These are phyloP conservation scores for Beauveria scarabaeidicola DNA, from an alignment of 2,329 filamentous ascomycete genomes.

Conservation along the genomic window DNA sequence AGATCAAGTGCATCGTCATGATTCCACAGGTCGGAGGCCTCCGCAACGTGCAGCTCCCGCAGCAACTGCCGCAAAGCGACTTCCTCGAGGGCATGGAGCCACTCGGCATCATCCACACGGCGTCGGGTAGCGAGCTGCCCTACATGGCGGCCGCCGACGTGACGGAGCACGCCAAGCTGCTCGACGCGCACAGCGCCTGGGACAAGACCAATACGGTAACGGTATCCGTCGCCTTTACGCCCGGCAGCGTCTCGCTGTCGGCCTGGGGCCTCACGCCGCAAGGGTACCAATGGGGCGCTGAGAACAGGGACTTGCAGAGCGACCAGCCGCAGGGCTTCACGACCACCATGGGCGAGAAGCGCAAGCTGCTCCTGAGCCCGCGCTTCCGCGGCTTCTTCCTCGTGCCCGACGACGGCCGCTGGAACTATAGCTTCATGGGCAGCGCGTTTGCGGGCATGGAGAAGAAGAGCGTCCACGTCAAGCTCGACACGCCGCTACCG, in stretches of 20 bases:
- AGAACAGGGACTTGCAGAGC: slow-evolving; percentile 87
- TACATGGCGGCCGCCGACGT: slow-evolving; percentile 97
- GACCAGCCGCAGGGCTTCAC: slow-evolving; percentile 93
- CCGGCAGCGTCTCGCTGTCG: slow-evolving; percentile 87
- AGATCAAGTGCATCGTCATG: slow-evolving; percentile 94
- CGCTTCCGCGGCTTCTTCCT: slow-evolving; percentile 95
- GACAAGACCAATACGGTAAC: slow-evolving; percentile 85
- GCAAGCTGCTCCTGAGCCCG: slow-evolving; percentile 85
- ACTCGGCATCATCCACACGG: slow-evolving; percentile 89
- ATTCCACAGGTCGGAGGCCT: slow-evolving; percentile 92
- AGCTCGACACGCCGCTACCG: slow-evolving; percentile 80
- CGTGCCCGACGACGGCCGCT: slow-evolving; percentile 78
- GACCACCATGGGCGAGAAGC: slow-evolving; percentile 88
- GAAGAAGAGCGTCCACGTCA: slow-evolving; percentile 85
- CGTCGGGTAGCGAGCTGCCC: slow-evolving; percentile 85
- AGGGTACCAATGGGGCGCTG: slow-evolving; percentile 93
- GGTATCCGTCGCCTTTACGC: slow-evolving; percentile 93
- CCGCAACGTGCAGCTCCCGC: slow-evolving; percentile 82
- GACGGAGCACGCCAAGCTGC: slow-evolving; percentile 84
- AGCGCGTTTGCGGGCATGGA: slow-evolving; percentile 78
- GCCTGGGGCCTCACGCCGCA: slow-evolving; percentile 88
- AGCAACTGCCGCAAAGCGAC: slow-evolving; percentile 85
- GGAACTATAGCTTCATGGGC: slow-evolving; percentile 99
- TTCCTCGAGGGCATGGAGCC: slow-evolving; percentile 81
- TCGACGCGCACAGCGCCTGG: slow-evolving; percentile 60